Evolutionary conservation across 129 eudicot species (phyloP), one percentile per base, ranked within the genome.

Genomic region (Tagetes patula): DNA sequence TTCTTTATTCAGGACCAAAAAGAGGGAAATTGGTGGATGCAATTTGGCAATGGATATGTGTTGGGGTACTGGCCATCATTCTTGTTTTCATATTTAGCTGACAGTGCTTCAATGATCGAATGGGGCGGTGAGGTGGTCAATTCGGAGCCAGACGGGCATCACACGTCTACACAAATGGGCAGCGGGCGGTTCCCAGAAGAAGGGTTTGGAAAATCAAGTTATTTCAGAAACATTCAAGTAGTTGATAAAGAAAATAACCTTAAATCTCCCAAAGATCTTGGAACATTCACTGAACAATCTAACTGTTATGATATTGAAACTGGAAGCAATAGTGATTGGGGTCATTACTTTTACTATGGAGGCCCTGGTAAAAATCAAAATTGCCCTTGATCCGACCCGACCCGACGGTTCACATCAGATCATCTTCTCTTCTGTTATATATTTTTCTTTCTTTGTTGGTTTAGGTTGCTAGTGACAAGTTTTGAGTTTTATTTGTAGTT

Each of bases 1-100:
- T 72, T 43, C 27, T 64, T 71, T 60, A 50, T 48, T 33, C 69
- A 91, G 97, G 97, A 91, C 83, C 95, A 92, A 65, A 91, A 87
- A 71, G 95, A 91, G 56, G 97, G 97, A 13, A 83, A 91, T 47
- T 91, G 97, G 97, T 91, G 97, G 97, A 91, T 91, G 97, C 97
- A 91, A 63, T 91, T 91, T 62, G 95, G 97, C 6, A 85, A 82
- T 40, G 97, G 82, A 20, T 87, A 91, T 3, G 97, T 91, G 10
- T 69, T 91, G 39, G 97, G 97, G 8, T 91, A 91, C 58, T 91
- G 97, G 97, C 97, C 97, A 5, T 83, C 97, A 0, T 88, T 88
- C 88, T 73, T 91, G 63, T 88, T 91, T 71, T 88, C 97, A 7
- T 85, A 88, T 71, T 70, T 91, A 33, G 89, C 92, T 0, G 95